phyloP scores from a whole-genome alignment of 2,329 filamentous ascomycete species.

The Periconia sp. region DNA sequence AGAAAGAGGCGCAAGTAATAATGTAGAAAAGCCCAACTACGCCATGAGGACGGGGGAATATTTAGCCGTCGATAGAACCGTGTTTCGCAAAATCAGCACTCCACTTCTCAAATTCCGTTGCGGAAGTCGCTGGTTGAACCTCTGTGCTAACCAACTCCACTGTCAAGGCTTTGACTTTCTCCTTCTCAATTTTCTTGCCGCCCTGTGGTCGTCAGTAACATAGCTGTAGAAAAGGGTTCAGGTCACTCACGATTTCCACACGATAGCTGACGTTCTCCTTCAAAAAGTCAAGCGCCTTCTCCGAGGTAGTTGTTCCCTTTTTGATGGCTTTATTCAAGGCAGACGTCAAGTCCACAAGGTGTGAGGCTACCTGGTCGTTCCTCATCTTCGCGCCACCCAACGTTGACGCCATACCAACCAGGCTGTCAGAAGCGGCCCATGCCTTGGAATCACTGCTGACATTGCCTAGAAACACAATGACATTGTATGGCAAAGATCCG shows the following conservation, averaged over 20 bases:
- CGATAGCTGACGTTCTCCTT: slow-evolving; percentile 15
- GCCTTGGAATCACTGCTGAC: slow-evolving; percentile 6
- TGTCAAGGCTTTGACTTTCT: slow-evolving; percentile 10
- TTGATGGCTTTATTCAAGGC: slow-evolving; percentile 9
- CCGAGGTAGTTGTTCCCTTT: slow-evolving; percentile 2
- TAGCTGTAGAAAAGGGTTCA: neutral
- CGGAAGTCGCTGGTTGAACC: slow-evolving; percentile 14
- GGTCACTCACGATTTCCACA: slow-evolving; percentile 14
- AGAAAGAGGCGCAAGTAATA: neutral
- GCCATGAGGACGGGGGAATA: neutral
- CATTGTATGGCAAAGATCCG: slow-evolving; percentile 6
- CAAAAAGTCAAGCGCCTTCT: slow-evolving; percentile 12
- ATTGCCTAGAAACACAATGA: slow-evolving; percentile 11
- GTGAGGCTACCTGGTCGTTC: slow-evolving; percentile 3
- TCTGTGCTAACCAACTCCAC: slow-evolving; percentile 15
- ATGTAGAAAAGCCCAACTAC: neutral
- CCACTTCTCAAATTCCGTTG: slow-evolving; percentile 18
- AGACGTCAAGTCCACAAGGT: slow-evolving; percentile 11
- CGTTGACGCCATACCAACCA: slow-evolving; percentile 10
- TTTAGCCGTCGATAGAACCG: slow-evolving; percentile 12
- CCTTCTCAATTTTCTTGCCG: slow-evolving; percentile 10
- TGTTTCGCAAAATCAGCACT: slow-evolving; percentile 16
- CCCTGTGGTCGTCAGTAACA: slow-evolving; percentile 7
- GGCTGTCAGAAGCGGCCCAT: slow-evolving; percentile 9
- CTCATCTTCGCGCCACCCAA: slow-evolving; percentile 11